Evolutionary conservation across 192 early-diverging fungal genomes (phyloP), one percentile per base, ranked within the genome.

Genomic region (Backusella psychrophila): DNA sequence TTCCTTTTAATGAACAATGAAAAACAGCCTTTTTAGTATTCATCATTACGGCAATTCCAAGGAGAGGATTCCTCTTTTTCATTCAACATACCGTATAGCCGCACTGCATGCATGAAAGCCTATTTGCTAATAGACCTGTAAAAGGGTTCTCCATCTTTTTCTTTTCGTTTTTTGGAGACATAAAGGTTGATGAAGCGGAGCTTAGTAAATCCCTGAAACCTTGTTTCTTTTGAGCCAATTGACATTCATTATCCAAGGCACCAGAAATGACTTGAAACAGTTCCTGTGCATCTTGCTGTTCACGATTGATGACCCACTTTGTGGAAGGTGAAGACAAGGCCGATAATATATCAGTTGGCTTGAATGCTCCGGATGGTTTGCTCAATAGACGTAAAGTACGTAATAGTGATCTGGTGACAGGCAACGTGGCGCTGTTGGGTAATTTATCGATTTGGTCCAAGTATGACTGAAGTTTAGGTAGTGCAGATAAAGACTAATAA

Each of bases 221-320:
- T 17, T 71, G 70, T 31, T 49, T 69, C 35, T 41, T 69, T 39
- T 35, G 35, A 23, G 38, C 38, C 34, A 23, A 49, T 49, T 69
- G 63, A 73, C 87, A 89, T 79, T 96, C 93, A 23, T 87, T 86
- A n/a, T 89, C 89, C 14, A 96, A 75, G 29, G 90, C 89, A 31
- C 88, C 90, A 0, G 92, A 93, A 2, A 97, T 88, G 0, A 93
- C 84, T 75, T 94, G 91, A 52, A 96, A 91, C 17, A 94, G 86
- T 82, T 95, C 95, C 78, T 96, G 95, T 6, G 95, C 94, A 77
- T 97, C 94, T 85, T 95, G 90, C 74, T 93, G 92, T 77, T 91
- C 90, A 67, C 87, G 86, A 66, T 91, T 90, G 66, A 90, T 88
- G 39, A 93, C 78, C 21, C 82, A 85, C 44, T 34, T 49, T 71